Evolutionary conservation across 2,329 filamentous ascomycete species (phyloP), one percentile per base, ranked within the genome.

Genomic region (Neofusicoccum sp.): DNA sequence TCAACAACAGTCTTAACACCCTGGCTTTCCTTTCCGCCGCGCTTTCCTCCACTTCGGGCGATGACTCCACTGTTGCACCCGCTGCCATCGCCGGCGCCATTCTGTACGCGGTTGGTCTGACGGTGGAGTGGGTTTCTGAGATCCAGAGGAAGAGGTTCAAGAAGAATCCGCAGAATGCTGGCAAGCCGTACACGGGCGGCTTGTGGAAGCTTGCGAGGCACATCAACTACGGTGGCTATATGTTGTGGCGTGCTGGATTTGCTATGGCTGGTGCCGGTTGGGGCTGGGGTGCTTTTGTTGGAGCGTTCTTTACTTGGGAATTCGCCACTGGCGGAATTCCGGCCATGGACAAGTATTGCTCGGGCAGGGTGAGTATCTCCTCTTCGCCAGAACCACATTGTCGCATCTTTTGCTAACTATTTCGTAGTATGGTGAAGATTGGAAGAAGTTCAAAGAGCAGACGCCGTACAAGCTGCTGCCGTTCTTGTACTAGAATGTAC

Each of bases 91-190:
- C 83, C 11, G 85, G 85, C 7, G 67, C 76, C 1, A 68, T 71
- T 0, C 64, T 85, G 47, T 88, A 84, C 68, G 68, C 73, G 4
- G 65, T 77, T 4, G 85, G 85, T 8, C 76, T 87, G 31, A 61
- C 76, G 4, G 74, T 82, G 4, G 86, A 89, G 71, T 78, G 81
- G 4, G 65, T 80, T 3, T 76, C 83, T 0, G 86, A 89, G 73
- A 67, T 80, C 30, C 86, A 88, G 71, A 79, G 86, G 16, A 76
- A 76, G 64, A 65, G 67, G 0, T 85, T 82, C 72, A 84, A 85
- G 70, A 69, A 73, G 24, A 72, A 83, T 59, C 75, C 79, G 2
- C 74, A 69, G 62, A 84, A 84, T 68, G 77, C 80, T 64, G 82
- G 82, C 16, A 82, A 82, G 69, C 71, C 77, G 0, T 85, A 78